Evolutionary conservation across 139 green algal genomes (phyloP), one percentile per base, ranked within the genome.

Genomic region (Chlorella sp.): DNA sequence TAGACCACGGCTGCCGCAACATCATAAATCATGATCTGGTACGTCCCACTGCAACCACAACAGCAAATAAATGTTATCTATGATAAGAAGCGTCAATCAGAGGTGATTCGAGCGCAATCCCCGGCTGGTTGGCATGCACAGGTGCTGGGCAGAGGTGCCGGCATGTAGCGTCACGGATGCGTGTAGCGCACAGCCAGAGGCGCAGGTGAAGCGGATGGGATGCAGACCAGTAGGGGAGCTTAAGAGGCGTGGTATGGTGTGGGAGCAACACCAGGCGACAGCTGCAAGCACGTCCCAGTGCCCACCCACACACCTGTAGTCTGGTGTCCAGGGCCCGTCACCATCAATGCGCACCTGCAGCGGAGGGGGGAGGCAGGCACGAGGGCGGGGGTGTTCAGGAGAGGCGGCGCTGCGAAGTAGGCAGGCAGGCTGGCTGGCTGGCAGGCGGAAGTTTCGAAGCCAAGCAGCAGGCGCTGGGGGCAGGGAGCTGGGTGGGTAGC

Each of bases 11-110:
- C 84, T 1, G 26, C 40, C 14, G 66, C 24, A 28, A 39, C 24
- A 40, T 88, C 84, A 24, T 76, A 88, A 22, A 88, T 24, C 16
- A 21, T 68, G 12, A 88, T 28, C 9, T 48, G 22, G 68, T 69
- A 88, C 16, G 34, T 37, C 19, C 84, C 84, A 34, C 84, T 88
- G 84, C 84, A 85, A 9, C 39, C 64, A n/a, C n/a, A n/a, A n/a
- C n/a, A 73, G 64, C 11, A n/a, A 73, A 73, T 30, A 14, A 30
- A 73, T 16, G 64, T 14, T 73, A 14, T 73, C 3, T 16, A 73
- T 30, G 24, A 73, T 30, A 73, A 11, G 21, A n/a, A 30, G 40
- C n/a, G n/a, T n/a, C n/a, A n/a, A n/a, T n/a, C n/a, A n/a, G n/a
- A n/a, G n/a, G n/a, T n/a, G n/a, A n/a, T n/a, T n/a, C n/a, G n/a